Conservation (phyloP, 2,329 filamentous ascomycete genomes). For the Arthrobotrys musiformis region DNA sequence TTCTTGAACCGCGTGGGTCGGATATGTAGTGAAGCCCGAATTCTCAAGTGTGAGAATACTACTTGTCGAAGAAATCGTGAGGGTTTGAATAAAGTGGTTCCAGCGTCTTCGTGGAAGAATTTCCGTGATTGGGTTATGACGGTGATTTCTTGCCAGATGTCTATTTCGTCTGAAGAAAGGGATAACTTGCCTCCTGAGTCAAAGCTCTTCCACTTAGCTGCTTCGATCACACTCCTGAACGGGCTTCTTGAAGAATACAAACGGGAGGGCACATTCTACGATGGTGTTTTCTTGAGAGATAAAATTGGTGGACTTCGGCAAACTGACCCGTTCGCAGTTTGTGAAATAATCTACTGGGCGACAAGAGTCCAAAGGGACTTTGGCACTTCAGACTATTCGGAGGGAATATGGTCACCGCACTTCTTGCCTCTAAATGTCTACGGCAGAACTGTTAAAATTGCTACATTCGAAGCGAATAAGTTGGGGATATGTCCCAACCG, state of each 20-base stretch:
- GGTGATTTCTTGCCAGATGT: slow-evolving; percentile 11
- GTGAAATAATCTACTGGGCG: background rate
- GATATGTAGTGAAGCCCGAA: background rate
- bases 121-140: slow-evolving; percentile 17
- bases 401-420: slow-evolving; percentile 3
- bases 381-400: background rate
- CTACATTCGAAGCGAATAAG: background rate
- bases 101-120: background rate
- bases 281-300: background rate
- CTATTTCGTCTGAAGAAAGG: background rate
- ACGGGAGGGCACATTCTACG: background rate
- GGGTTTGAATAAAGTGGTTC: background rate
- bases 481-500: slow-evolving; percentile 8
- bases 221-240: background rate
- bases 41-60: slow-evolving; percentile 4
- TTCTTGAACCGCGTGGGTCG: slow-evolving; percentile 3
- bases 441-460: background rate
- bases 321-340: background rate
- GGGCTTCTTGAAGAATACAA: slow-evolving; percentile 9
- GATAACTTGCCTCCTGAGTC: background rate
- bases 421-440: slow-evolving; percentile 6
- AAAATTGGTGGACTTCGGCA: background rate
- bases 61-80: background rate
- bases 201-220: background rate
- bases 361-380: background rate